A percentile compares a stretch with the other conserved stretches of the same genome.
Evolutionary conservation across 768 basidiomycete genomes (phyloP).

Genomic region (Leucocoprinus birnbaumii): DNA sequence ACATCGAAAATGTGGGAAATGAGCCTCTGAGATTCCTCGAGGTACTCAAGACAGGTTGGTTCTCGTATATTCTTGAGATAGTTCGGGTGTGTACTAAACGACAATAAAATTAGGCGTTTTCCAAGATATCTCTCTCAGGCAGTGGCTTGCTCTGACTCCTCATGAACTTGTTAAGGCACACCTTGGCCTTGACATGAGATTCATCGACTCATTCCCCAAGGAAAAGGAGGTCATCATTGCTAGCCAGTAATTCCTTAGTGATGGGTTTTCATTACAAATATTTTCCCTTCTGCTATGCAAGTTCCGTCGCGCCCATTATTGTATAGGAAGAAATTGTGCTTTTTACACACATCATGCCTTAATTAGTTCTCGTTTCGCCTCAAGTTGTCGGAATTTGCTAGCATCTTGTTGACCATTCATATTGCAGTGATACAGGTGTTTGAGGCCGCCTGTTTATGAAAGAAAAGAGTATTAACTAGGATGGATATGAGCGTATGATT

Average conservation of each 20-base stretch:
- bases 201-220: constrained; percentile 45
- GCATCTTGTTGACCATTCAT: no score
- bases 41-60: constrained; percentile 51
- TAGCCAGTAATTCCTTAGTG: not conserved
- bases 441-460: no score
- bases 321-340: no score
- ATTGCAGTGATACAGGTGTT: no score
- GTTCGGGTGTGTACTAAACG: not conserved
- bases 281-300: no score
- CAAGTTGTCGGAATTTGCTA: no score
- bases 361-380: no score
- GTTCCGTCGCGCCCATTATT: no score
- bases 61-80: not conserved
- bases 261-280: no score
- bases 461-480: no score
- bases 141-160: constrained; percentile 64
- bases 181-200: constrained; percentile 50
- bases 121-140: constrained; percentile 55
- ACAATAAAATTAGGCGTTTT: constrained; percentile 30
- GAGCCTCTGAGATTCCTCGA: constrained; percentile 57
- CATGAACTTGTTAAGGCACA: constrained; percentile 59
- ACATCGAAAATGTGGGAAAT: constrained; percentile 66
- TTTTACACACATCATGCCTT: no score
- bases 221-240: constrained; percentile 47
- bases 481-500: no score